Percentiles rank a stretch among this genome's conserved stretches.
Evolutionary conservation across 371 early-diverging fungal genomes (phyloP).

Genomic region (Syncephalastrum contaminatum): DNA sequence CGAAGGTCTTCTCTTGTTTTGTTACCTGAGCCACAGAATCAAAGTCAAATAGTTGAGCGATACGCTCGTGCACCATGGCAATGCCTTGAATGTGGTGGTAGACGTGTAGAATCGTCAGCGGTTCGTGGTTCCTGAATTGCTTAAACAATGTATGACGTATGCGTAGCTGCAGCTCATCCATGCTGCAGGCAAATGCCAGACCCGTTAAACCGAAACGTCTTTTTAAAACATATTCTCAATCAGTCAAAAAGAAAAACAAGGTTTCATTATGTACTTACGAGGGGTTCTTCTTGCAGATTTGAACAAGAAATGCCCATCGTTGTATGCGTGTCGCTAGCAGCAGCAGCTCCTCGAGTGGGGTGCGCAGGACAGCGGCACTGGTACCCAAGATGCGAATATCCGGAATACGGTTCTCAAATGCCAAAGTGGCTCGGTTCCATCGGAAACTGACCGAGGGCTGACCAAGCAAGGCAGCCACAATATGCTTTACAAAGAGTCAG

Average conservation of each 20-base stretch:
- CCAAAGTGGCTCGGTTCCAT: constrained; percentile 18
- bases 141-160: constrained; percentile 37
- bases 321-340: constrained; percentile 35
- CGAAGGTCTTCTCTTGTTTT: neutral
- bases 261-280: constrained; percentile 18
- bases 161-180: constrained; percentile 35
- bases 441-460: constrained; percentile 33
- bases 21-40: constrained; percentile 10
- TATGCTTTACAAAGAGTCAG: too few species aligned
- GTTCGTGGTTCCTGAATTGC: constrained; percentile 18
- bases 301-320: constrained; percentile 26
- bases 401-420: constrained; percentile 26
- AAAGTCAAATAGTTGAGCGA: constrained; percentile 28
- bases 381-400: constrained; percentile 43
- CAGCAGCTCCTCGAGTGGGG: constrained; percentile 33
- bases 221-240: constrained; percentile 1
- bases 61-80: constrained; percentile 18
- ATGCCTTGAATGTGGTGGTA: constrained; percentile 29
- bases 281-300: constrained; percentile 33
- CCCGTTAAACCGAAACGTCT: constrained; percentile 45
- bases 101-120: constrained; percentile 29
- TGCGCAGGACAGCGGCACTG: constrained; percentile 25
- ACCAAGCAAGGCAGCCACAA: constrained; percentile 1
- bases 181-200: constrained; percentile 48
- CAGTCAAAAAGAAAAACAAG: neutral